phyloP scores from a whole-genome alignment of 2,329 filamentous ascomycete species.

The Aspergillus phoenicis region DNA sequence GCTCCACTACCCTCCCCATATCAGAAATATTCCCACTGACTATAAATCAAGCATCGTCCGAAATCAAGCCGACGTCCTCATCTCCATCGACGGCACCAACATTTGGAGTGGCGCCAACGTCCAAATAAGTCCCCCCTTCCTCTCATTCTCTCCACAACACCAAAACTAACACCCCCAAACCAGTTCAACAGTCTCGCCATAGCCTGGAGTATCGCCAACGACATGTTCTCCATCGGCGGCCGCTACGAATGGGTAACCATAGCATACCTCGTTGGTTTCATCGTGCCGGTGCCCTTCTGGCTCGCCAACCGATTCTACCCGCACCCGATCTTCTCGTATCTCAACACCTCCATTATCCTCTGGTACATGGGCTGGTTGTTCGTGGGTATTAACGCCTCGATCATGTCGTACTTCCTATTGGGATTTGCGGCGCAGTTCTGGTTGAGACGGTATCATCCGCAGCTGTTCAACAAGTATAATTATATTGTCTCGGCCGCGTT shows the following conservation, averaged over 20 bases:
- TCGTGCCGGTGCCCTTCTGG: constrained; percentile 3
- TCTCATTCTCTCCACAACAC: not conserved
- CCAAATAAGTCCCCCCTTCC: not conserved
- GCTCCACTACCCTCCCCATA: not conserved
- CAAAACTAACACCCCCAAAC: not conserved
- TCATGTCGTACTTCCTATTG: constrained; percentile 1
- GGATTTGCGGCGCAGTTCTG: constrained; percentile 13
- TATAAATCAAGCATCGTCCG: not conserved
- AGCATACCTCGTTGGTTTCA: constrained; percentile 9
- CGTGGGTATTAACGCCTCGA: constrained; percentile 9
- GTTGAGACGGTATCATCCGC: constrained; percentile 8
- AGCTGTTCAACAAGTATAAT: constrained; percentile 14
- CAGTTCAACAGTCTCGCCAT: constrained; percentile 9
- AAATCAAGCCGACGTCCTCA: constrained; percentile 2
- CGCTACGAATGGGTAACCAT: constrained; percentile 8
- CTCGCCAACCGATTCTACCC: constrained; percentile 5
- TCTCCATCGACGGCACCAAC: constrained; percentile 7
- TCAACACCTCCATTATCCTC: constrained; percentile 13
- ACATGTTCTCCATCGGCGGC: constrained; percentile 11
- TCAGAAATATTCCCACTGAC: not conserved
- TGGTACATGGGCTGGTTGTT: constrained; percentile 7
- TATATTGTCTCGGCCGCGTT: constrained; percentile 13
- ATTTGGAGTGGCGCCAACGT: constrained; percentile 8
- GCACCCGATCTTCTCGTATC: not conserved
- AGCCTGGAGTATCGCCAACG: constrained; percentile 9